These are phyloP conservation scores for Pleoardoris graminearum DNA, from an alignment of 2,329 filamentous ascomycete species.

Conservation along the genomic window DNA sequence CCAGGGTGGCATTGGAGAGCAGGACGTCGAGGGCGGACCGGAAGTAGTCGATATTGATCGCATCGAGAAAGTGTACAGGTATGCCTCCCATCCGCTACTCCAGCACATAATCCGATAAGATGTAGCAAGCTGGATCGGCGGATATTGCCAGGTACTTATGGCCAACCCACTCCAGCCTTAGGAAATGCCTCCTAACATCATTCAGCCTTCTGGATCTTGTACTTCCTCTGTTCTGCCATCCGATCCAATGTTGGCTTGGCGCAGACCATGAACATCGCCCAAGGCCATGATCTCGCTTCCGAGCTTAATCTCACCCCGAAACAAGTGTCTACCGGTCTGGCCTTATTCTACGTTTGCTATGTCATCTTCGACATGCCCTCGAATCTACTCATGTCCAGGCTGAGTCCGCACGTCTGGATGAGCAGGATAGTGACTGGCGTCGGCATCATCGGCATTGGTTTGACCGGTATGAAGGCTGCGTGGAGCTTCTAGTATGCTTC, in stretches of 20 bases:
- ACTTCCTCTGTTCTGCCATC: slow-evolving; percentile 91
- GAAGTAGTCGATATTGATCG: slow-evolving; percentile 41
- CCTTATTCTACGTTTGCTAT: slow-evolving; percentile 90
- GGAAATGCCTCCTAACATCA: slow-evolving; percentile 9
- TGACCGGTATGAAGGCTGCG: slow-evolving; percentile 77
- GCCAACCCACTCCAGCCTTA: background rate
- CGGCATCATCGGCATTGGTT: slow-evolving; percentile 79
- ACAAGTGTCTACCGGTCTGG: slow-evolving; percentile 81
- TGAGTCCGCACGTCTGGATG: slow-evolving; percentile 90
- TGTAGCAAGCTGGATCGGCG: slow-evolving; percentile 60
- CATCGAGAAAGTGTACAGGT: slow-evolving; percentile 45
- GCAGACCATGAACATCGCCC: slow-evolving; percentile 83
- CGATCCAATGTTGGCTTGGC: slow-evolving; percentile 89
- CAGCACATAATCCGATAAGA: slow-evolving; percentile 10
- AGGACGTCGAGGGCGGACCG: slow-evolving; percentile 39
- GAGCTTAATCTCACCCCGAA: slow-evolving; percentile 70
- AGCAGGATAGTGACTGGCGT: slow-evolving; percentile 86
- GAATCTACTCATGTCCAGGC: slow-evolving; percentile 82
- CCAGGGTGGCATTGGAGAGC: slow-evolving; percentile 27
- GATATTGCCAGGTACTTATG: slow-evolving; percentile 54
- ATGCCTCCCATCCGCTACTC: slow-evolving; percentile 8
- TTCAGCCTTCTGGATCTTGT: slow-evolving; percentile 81
- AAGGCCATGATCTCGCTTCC: slow-evolving; percentile 73
- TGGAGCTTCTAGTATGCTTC: slow-evolving; percentile 76
- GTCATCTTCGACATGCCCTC: slow-evolving; percentile 88